Conservation (phyloP, 164 flowering plant genomes). For the Sedum album region DNA sequence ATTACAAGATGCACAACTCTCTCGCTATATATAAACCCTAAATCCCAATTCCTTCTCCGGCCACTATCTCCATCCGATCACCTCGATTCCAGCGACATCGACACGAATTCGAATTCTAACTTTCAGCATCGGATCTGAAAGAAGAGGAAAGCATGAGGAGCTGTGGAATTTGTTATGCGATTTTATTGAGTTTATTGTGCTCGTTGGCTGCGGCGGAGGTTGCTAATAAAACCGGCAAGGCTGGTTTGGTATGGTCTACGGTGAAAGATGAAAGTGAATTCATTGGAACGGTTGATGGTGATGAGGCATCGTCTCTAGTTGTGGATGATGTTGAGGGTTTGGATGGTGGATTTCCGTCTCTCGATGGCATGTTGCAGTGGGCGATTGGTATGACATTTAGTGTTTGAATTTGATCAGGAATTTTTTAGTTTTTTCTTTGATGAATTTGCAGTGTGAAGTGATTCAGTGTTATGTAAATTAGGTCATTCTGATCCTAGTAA, state of each 20-base stretch:
- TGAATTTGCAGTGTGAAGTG: neutral
- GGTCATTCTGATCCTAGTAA: conserved; percentile 84
- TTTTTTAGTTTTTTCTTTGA: neutral
- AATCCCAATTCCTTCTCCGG: neutral
- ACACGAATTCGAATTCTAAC: neutral
- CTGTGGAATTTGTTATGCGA: neutral
- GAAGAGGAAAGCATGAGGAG: no score
- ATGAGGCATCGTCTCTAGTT: conserved; percentile 14
- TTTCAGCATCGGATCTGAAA: neutral
- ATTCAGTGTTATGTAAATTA: conserved; percentile 11
- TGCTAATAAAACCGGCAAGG: conserved; percentile 22
- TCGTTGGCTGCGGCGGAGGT: conserved; percentile 12
- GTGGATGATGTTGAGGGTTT: conserved; percentile 24
- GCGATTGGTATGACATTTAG: conserved; percentile 52
- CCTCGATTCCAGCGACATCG: neutral
- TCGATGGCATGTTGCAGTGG: conserved; percentile 92
- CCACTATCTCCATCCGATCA: neutral
- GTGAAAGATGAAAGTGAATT: conserved; percentile 31
- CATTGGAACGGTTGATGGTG: conserved; percentile 2
- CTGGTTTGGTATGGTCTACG: conserved; percentile 32
- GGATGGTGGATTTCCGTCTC: conserved; percentile 80
- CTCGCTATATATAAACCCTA: neutral
- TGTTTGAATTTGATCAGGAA: neutral
- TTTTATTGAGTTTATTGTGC: neutral
- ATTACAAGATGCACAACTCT: neutral